These are phyloP conservation scores for Dactylorhiza incarnata DNA, from an alignment of 106 monocot genomes.

Conservation along the genomic window DNA sequence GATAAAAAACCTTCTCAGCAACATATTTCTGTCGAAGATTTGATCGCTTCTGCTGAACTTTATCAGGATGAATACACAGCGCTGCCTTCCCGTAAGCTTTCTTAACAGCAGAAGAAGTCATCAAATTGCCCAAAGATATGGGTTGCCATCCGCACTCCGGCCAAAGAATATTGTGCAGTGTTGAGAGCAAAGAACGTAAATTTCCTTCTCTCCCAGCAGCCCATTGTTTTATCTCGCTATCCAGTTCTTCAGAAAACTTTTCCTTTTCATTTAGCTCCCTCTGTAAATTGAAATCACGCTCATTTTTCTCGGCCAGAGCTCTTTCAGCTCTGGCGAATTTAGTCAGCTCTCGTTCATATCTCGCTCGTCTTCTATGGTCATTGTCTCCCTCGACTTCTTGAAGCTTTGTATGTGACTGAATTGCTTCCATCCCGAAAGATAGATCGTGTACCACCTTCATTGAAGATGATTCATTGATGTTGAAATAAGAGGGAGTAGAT, in stretches of 20 bases:
- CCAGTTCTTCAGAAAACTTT: not conserved
- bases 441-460: not conserved
- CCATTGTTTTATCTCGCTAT: not conserved
- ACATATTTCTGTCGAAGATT: not conserved
- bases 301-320: not conserved
- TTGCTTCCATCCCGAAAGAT: not conserved
- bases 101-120: not conserved
- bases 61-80: conserved; percentile 6
- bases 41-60: conserved; percentile 1
- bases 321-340: not conserved
- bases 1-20: conserved; percentile 5
- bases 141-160: conserved; percentile 3
- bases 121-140: conserved; percentile 3
- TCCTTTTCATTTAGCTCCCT: not conserved
- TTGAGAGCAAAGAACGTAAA: not conserved
- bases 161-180: not conserved
- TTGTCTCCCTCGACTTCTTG: not conserved
- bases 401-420: not conserved
- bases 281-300: not conserved
- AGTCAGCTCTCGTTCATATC: not conserved
- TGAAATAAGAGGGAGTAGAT: not conserved
- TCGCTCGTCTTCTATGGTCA: not conserved
- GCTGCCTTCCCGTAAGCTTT: conserved; percentile 1
- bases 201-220: not conserved
- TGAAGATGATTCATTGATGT: not conserved